These are phyloP conservation scores for Penstemon eatonii DNA, from an alignment of 257 asterid species.

Conservation along the genomic window DNA sequence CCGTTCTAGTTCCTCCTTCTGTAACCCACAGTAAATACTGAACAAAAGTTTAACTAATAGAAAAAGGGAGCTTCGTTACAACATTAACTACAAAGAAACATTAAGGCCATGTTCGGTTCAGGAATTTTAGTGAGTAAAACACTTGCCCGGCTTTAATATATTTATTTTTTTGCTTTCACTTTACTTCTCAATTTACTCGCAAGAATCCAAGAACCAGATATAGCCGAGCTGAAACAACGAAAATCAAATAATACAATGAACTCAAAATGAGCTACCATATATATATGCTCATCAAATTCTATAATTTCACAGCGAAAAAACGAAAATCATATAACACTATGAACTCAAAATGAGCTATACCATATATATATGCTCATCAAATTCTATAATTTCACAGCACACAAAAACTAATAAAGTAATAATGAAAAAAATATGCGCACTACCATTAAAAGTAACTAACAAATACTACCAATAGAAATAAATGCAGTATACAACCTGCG, in stretches of 20 bases:
- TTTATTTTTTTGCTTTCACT: too few relatives aligned
- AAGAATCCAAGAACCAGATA: too few relatives aligned
- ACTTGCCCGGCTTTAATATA: too few relatives aligned
- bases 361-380: not conserved
- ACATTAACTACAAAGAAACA: not conserved
- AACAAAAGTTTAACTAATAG: not conserved
- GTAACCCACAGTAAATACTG: not conserved
- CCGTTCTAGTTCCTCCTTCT: slow-evolving; percentile 2
- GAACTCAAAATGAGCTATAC: not conserved
- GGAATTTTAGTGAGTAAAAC: too few relatives aligned
- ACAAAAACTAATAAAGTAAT: not conserved
- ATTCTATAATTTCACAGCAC: not conserved
- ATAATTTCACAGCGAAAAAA: not conserved
- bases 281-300: not conserved
- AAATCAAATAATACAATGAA: not conserved
- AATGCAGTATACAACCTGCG: slow-evolving; percentile 59
- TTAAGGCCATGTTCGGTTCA: too few relatives aligned
- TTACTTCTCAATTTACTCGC: too few relatives aligned
- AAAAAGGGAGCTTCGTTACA: not conserved
- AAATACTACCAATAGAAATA: not conserved
- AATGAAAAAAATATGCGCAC: not conserved
- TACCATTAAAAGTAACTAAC: not conserved
- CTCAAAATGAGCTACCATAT: not conserved
- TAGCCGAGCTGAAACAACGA: too few relatives aligned
- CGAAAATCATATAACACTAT: too few relatives aligned